Percentiles rank a stretch among this genome's conserved stretches.
These are phyloP conservation scores for Cylindrotheca fusiformis DNA, from an alignment of 108 stramenopile species.

Conservation along the genomic window DNA sequence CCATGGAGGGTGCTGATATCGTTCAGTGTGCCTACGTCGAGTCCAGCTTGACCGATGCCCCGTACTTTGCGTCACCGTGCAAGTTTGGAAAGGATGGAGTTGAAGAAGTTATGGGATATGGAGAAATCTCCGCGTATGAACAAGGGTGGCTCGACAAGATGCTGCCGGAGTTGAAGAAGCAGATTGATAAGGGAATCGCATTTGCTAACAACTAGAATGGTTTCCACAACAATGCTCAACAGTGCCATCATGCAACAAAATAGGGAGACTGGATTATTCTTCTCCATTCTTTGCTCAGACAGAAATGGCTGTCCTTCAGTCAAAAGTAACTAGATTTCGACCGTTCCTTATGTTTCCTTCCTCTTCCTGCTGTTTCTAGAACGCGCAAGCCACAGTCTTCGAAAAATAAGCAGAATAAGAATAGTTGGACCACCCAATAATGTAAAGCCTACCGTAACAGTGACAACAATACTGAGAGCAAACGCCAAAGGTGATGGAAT, in stretches of 20 bases:
- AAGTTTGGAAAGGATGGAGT: slow-evolving; percentile 95
- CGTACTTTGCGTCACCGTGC: slow-evolving; percentile 95
- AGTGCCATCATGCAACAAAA: too few relatives aligned
- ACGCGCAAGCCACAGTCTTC: too few relatives aligned
- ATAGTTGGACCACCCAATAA: neutral
- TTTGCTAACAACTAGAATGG: slow-evolving; percentile 82
- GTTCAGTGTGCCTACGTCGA: slow-evolving; percentile 96
- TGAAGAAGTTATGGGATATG: slow-evolving; percentile 84
- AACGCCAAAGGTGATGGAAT: slow-evolving; percentile 5
- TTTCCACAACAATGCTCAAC: slow-evolving; percentile 1
- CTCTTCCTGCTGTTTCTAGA: too few relatives aligned
- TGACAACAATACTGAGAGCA: slow-evolving; percentile 4
- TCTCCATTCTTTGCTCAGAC: too few relatives aligned
- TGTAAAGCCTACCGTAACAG: neutral
- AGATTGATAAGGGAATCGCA: slow-evolving; percentile 96
- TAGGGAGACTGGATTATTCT: too few relatives aligned
- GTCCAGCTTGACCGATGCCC: slow-evolving; percentile 86
- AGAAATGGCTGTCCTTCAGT: too few relatives aligned
- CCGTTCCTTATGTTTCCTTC: too few relatives aligned
- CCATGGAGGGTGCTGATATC: slow-evolving; percentile 87
- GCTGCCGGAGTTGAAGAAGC: slow-evolving; percentile 92
- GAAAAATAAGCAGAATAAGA: neutral
- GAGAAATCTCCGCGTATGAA: slow-evolving; percentile 89
- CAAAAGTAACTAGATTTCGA: too few relatives aligned
- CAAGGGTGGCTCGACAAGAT: slow-evolving; percentile 95